A percentile compares a stretch with the other conserved stretches of the same genome.
phyloP scores from a whole-genome alignment of 345 rosid species.

The Camelina sativa region DNA sequence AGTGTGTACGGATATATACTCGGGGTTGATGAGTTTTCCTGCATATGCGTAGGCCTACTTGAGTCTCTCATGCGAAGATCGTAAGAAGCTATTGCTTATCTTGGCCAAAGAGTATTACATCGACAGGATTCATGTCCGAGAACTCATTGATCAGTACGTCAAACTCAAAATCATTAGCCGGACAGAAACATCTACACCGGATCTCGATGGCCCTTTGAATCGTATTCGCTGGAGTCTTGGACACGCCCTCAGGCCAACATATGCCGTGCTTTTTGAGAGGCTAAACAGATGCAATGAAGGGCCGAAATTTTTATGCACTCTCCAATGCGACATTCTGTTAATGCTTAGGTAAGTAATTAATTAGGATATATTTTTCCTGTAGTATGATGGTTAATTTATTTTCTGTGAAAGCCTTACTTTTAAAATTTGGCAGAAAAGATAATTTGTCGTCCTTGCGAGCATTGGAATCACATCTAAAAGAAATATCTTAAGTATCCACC shows the following conservation, averaged over 20 bases:
- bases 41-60: not conserved
- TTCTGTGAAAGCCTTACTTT: not conserved
- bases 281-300: not conserved
- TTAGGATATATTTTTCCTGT: not conserved
- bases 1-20: not conserved
- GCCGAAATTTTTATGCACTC: not conserved
- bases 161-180: not conserved
- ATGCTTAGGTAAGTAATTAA: not conserved
- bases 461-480: conserved; percentile 7
- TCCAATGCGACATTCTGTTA: not conserved
- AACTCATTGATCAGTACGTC: conserved; percentile 1
- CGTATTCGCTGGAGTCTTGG: not conserved
- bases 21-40: not conserved
- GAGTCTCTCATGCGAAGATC: not conserved
- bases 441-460: conserved; percentile 1
- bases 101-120: not conserved
- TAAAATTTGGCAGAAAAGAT: not conserved
- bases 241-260: conserved; percentile 2
- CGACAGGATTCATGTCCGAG: conserved; percentile 1
- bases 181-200: not conserved
- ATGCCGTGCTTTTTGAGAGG: not conserved
- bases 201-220: not conserved
- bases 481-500: not conserved
- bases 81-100: not conserved
- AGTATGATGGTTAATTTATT: not conserved